Conservation (phyloP, 441 rosid species). For the Pelargonium cotyledonis region DNA sequence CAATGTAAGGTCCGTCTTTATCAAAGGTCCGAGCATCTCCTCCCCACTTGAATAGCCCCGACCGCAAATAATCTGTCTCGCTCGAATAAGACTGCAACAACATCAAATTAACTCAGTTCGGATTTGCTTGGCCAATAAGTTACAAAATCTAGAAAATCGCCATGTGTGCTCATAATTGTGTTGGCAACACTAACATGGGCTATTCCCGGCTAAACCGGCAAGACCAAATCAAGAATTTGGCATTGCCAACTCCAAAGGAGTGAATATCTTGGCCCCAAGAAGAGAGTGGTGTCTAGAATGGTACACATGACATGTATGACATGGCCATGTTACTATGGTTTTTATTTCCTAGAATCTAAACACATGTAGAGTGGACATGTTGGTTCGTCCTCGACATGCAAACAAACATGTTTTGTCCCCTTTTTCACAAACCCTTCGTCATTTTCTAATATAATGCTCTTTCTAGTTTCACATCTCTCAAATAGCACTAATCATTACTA, state of each 20-base stretch:
- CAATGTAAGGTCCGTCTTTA: conserved; percentile 51
- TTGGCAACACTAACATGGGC: neutral
- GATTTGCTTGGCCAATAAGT: neutral
- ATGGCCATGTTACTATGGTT: neutral
- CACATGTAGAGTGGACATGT: conserved; percentile 4
- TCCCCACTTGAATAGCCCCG: conserved; percentile 67
- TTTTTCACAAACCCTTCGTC: neutral
- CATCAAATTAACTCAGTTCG: no score
- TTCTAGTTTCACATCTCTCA: no score
- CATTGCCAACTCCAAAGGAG: neutral
- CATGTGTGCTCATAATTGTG: neutral
- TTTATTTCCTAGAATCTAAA: neutral
- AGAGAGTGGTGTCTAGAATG: no score
- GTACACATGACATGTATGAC: neutral
- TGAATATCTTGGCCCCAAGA: no score
- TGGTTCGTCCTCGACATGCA: conserved; percentile 1
- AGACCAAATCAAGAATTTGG: neutral
- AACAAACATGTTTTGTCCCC: conserved; percentile 3
- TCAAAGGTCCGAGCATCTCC: conserved; percentile 58
- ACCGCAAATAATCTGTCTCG: conserved; percentile 37
- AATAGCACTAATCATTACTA: no score
- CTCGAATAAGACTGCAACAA: conserved; percentile 50
- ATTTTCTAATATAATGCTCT: no score
- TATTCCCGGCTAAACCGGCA: no score
- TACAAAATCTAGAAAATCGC: no score